Percentiles rank a stretch among this genome's conserved stretches.
phyloP scores from a whole-genome alignment of 1,284 basidiomycete genomes.

The Gomphus bonarii region DNA sequence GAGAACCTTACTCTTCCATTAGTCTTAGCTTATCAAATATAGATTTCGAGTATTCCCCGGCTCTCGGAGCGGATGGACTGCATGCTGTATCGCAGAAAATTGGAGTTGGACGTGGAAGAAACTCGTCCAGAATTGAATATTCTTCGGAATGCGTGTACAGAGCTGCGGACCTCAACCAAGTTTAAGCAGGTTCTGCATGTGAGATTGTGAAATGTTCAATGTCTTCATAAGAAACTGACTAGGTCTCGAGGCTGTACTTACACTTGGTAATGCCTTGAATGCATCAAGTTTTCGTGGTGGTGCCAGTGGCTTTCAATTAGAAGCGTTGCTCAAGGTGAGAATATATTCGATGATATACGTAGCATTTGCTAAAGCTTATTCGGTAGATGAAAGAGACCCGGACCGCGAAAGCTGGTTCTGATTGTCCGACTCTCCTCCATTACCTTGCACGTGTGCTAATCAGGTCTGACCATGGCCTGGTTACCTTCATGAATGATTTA shows the following conservation, averaged over 20 bases:
- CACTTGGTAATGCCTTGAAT: constrained; percentile 78
- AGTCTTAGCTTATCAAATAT: background rate
- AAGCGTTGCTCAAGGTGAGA: constrained; percentile 68
- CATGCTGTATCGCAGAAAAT: constrained; percentile 74
- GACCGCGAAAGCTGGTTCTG: constrained; percentile 52
- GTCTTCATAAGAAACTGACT: background rate
- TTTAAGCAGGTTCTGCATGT: constrained; percentile 70
- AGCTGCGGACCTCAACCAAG: constrained; percentile 58
- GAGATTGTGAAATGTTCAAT: constrained; percentile 12
- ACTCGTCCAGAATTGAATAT: constrained; percentile 74
- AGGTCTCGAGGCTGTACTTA: constrained; percentile 48
- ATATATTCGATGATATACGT: background rate
- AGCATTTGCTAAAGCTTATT: constrained; percentile 4
- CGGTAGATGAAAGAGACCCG: constrained; percentile 75
- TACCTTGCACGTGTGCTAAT: constrained; percentile 74
- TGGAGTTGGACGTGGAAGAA: constrained; percentile 80
- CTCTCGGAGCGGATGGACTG: constrained; percentile 64
- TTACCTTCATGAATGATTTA: constrained; percentile 74
- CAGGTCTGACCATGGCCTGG: constrained; percentile 52
- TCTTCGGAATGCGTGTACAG: constrained; percentile 62
- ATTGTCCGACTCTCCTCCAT: constrained; percentile 81
- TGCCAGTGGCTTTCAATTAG: constrained; percentile 76
- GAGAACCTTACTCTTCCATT: constrained; percentile 12
- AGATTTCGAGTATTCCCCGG: constrained; percentile 75
- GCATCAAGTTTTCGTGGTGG: constrained; percentile 74